phyloP scores from a whole-genome alignment of 2,329 filamentous ascomycete species.

The Colletotrichum sp. region DNA sequence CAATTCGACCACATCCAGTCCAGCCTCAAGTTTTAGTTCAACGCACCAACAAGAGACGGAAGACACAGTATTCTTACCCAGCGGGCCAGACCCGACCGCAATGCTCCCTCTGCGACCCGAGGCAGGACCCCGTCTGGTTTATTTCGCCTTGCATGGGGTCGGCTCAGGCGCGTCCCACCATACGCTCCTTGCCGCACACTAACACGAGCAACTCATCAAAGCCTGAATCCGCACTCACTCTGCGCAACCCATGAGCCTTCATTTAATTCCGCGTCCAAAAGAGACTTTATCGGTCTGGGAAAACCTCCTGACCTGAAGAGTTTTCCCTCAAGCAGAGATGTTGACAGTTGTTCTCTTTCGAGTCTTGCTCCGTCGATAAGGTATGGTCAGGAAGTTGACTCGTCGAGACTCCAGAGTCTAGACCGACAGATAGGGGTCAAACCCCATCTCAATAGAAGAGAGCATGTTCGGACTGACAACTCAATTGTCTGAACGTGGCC shows the following conservation, averaged over 20 bases:
- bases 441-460: not conserved
- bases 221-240: not conserved
- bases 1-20: not conserved
- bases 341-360: not conserved
- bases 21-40: not conserved
- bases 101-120: not conserved
- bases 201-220: slow-evolving; percentile 15
- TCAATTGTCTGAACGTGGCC: not conserved
- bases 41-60: not conserved
- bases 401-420: not conserved
- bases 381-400: not conserved
- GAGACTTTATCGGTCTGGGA: not conserved
- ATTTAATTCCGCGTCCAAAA: not conserved
- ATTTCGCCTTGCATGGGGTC: slow-evolving; percentile 2
- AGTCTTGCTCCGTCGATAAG: not conserved
- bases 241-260: not conserved
- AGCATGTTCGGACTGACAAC: not conserved
- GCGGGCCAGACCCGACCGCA: not conserved
- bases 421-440: not conserved
- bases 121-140: slow-evolving; percentile 8
- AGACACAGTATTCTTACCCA: not conserved
- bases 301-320: not conserved
- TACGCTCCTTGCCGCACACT: not conserved
- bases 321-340: not conserved
- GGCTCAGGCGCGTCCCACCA: not conserved